phyloP scores from a whole-genome alignment of 2,329 filamentous ascomycete genomes.

The Colletotrichum endophyticum region DNA sequence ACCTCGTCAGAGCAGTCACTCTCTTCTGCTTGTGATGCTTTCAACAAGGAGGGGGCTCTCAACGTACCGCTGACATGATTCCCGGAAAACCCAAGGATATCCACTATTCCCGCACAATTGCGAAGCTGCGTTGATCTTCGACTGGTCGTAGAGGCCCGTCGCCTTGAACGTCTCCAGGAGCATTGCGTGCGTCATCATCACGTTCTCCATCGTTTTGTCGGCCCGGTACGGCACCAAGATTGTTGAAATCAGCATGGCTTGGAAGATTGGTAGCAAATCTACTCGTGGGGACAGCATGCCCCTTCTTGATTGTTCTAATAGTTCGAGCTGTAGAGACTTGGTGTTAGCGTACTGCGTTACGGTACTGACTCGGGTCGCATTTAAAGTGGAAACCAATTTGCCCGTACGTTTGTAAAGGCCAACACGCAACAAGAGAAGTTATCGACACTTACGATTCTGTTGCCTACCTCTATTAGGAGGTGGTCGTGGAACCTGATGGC shows the following conservation, averaged over 20 bases:
- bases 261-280: slow-evolving; percentile 1
- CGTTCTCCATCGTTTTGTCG: slow-evolving; percentile 1
- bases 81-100: slow-evolving; percentile 2
- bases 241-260: neutral
- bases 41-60: neutral
- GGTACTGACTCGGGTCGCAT: neutral
- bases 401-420: neutral
- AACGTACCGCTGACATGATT: slow-evolving; percentile 3
- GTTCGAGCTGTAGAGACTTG: neutral
- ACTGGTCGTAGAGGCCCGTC: neutral
- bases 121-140: neutral
- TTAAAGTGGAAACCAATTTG: neutral
- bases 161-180: slow-evolving; percentile 5
- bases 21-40: neutral
- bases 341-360: neutral
- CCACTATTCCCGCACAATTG: neutral
- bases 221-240: slow-evolving; percentile 11
- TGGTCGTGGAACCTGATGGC: slow-evolving; percentile 1
- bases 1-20: neutral
- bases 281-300: neutral
- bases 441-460: neutral
- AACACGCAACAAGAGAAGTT: neutral
- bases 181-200: slow-evolving; percentile 11
- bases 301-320: neutral
- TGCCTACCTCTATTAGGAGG: neutral